Conservation (phyloP, 2,329 filamentous ascomycete genomes). For the Paraphoma chrysanthemicola region DNA sequence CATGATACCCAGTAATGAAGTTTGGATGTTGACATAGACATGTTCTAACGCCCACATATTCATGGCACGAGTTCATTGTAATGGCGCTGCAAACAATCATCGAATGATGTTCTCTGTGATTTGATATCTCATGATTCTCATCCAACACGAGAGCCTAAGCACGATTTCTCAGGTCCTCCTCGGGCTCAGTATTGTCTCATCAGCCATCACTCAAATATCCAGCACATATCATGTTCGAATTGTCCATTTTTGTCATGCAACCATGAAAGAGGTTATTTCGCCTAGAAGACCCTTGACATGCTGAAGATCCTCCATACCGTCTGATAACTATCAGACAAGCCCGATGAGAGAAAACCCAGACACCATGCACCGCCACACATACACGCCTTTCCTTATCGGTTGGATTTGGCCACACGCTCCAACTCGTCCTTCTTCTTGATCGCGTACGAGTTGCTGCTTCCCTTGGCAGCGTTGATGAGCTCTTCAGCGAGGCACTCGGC, state of each 20-base stretch:
- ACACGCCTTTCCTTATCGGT: conserved; percentile 78
- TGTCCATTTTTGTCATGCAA: conserved; percentile 50
- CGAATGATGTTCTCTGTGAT: neutral
- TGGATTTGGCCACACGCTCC: conserved; percentile 99
- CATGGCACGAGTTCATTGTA: too few relatives aligned
- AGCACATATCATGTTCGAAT: conserved; percentile 33
- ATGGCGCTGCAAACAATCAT: too few relatives aligned
- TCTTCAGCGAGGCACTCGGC: conserved; percentile 99
- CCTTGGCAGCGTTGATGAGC: conserved; percentile 99
- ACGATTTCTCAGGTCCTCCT: too few relatives aligned
- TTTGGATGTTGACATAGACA: too few relatives aligned
- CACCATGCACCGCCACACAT: conserved; percentile 35
- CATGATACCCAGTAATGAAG: conserved; percentile 5
- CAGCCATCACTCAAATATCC: conserved; percentile 7
- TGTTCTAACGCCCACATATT: too few relatives aligned
- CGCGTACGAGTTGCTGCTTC: conserved; percentile 99
- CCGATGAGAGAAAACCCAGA: conserved; percentile 43
- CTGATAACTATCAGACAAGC: conserved; percentile 39
- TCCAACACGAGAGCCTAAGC: neutral
- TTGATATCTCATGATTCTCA: neutral
- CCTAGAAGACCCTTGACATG: conserved; percentile 47
- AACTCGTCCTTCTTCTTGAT: conserved; percentile 99
- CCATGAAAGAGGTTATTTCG: conserved; percentile 49
- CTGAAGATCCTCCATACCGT: conserved; percentile 43
- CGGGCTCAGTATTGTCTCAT: neutral